A percentile compares a stretch with the other conserved stretches of the same genome.
Conservation (phyloP, 371 early-diverging fungal species). For the Chytridium lagenaria region DNA sequence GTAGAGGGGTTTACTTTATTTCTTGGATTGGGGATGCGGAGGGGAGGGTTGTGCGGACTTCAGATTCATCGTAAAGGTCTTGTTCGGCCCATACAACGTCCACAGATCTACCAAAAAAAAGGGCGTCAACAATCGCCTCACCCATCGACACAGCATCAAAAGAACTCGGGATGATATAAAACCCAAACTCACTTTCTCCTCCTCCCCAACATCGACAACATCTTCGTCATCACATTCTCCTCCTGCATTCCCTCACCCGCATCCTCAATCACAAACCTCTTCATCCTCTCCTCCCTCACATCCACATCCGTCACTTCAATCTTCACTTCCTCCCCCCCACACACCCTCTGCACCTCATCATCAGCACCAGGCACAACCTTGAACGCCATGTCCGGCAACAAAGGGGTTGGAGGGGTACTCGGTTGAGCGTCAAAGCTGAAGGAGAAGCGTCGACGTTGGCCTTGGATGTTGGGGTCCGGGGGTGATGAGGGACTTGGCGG, state of each 20-base stretch:
- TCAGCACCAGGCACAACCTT: slow-evolving; percentile 4
- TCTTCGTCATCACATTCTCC: slow-evolving; percentile 18
- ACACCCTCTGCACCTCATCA: slow-evolving; percentile 4
- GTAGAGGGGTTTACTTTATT: too few relatives aligned
- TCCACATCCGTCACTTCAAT: neutral
- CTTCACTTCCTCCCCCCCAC: neutral
- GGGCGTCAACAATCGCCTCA: too few relatives aligned
- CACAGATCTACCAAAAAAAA: neutral
- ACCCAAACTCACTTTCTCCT: neutral
- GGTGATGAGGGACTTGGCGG: neutral
- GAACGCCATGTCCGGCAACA: slow-evolving; percentile 9
- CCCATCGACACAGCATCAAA: too few relatives aligned
- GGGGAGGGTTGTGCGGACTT: slow-evolving; percentile 12
- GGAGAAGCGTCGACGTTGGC: slow-evolving; percentile 8
- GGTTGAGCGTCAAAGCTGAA: slow-evolving; percentile 8
- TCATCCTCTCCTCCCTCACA: too few relatives aligned
- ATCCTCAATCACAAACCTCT: neutral
- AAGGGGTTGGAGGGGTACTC: slow-evolving; percentile 2
- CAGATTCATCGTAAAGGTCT: slow-evolving; percentile 16
- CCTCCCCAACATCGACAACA: slow-evolving; percentile 11
- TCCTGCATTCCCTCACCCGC: neutral
- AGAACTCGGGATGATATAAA: neutral
- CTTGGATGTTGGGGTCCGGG: slow-evolving; percentile 8
- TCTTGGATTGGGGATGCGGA: slow-evolving; percentile 6
- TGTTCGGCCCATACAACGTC: slow-evolving; percentile 13